phyloP scores from a whole-genome alignment of 768 basidiomycete species.

The Nidularia pulvinata region DNA sequence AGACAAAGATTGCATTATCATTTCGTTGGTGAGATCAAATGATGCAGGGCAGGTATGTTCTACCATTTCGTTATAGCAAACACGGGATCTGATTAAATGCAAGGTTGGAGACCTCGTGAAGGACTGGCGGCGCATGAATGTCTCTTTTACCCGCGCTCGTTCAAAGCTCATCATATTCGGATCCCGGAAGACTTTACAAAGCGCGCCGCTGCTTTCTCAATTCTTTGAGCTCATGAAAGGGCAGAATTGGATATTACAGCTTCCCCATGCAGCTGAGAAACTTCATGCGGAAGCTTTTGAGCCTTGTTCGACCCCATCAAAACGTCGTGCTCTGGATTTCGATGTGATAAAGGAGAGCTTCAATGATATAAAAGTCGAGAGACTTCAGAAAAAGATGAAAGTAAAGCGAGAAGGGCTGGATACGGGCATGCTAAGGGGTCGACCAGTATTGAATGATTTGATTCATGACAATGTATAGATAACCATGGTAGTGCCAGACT shows the following conservation, averaged over 20 bases:
- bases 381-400: slow-evolving; percentile 36
- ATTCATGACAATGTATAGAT: slow-evolving; percentile 31
- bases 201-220: slow-evolving; percentile 58
- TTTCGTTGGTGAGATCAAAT: slow-evolving; percentile 93
- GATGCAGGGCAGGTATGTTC: slow-evolving; percentile 67
- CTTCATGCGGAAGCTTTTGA: slow-evolving; percentile 35
- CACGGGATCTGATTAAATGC: not conserved
- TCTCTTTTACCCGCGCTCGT: slow-evolving; percentile 92
- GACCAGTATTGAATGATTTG: slow-evolving; percentile 63
- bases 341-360: slow-evolving; percentile 6
- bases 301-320: slow-evolving; percentile 13
- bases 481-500: too few relatives aligned
- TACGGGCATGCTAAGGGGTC: slow-evolving; percentile 47
- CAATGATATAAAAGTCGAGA: slow-evolving; percentile 7
- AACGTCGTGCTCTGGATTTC: slow-evolving; percentile 4
- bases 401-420: slow-evolving; percentile 20
- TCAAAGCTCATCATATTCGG: slow-evolving; percentile 92
- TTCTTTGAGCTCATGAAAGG: slow-evolving; percentile 81
- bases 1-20: slow-evolving; percentile 94
- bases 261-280: slow-evolving; percentile 54
- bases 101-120: slow-evolving; percentile 92
- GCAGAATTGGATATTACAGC: slow-evolving; percentile 66
- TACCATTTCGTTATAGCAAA: not conserved
- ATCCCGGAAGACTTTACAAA: slow-evolving; percentile 73
- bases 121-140: slow-evolving; percentile 97